Evolutionary conservation across 2,329 filamentous ascomycete genomes (phyloP), one percentile per base, ranked within the genome.

Genomic region (Lecanicillium sp.): DNA sequence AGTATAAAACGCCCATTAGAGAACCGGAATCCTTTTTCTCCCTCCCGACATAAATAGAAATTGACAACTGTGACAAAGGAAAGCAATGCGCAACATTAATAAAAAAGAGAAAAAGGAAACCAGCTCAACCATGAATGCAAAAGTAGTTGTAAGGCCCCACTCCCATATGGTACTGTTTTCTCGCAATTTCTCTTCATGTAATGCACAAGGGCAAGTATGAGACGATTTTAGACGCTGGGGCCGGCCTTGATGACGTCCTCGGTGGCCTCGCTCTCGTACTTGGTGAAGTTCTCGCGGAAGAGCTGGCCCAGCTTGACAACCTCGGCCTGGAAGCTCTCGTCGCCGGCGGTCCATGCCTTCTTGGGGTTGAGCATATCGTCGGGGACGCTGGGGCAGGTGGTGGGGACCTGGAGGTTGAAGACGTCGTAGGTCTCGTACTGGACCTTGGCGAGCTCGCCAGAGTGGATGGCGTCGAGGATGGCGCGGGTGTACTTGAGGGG

Each of bases 401-500:
- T 96, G 63, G 92, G 92, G n/a, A 98, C 87, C 59, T 84, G 77
- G 42, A 98, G 83, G 75, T 96, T 95, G 81, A 98, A 98, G 48
- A 88, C 81, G 29, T 88, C 87, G 70, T 98, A 98, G 50, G 71
- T 87, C 74, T 98, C 92, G 69, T 87, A 98, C 66, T 94, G 84
- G 46, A 78, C 83, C 55, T 94, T 85, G 58, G 88, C 88, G 51
- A 98, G 86, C 69, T 95, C 87, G 53, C 92, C 92, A 37, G 79
- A 89, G 82, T 98, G 92, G 69, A 98, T 96, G 60, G 90, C 85
- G 65, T 98, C 90, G 54, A 98, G 81, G 62, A 98, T 97, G 56
- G 92, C 90, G 56, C 92, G 89, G 29, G 92, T 98, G 75, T 97
- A 98, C 73, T 96, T 96, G 63, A 97, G 78, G 29, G 90, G 90